These are phyloP conservation scores for Perkinsus marinus DNA, from an alignment of 169 alveolate species.

Conservation along the genomic window DNA sequence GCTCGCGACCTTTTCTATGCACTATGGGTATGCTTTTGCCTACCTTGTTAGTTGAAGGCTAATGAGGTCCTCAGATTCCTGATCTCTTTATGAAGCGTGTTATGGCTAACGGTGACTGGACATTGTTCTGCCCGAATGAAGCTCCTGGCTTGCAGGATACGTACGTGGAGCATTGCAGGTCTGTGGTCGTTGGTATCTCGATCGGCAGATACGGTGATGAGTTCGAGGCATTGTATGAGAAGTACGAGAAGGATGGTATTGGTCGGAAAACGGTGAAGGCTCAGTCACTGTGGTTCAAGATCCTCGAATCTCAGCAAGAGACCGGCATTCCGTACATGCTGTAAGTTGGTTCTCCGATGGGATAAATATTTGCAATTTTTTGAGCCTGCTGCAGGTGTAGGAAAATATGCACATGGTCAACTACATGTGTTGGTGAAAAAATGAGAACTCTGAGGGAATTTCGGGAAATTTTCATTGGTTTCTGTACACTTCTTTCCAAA, in stretches of 20 bases:
- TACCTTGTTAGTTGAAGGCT: too few relatives aligned
- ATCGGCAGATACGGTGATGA: conserved; percentile 64
- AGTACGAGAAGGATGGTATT: conserved; percentile 60
- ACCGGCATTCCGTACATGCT: conserved; percentile 99
- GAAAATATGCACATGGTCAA: too few relatives aligned
- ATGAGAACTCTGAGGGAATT: too few relatives aligned
- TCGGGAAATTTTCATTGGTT: too few relatives aligned
- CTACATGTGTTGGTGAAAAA: too few relatives aligned
- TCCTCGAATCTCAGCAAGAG: conserved; percentile 88
- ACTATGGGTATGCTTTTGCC: conserved; percentile 67
- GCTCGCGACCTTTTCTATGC: conserved; percentile 96
- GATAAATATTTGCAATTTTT: too few relatives aligned
- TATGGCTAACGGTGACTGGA: conserved; percentile 80
- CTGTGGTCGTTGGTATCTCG: neutral
- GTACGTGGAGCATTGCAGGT: neutral
- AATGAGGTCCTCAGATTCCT: conserved; percentile 49
- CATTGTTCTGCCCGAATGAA: conserved; percentile 96
- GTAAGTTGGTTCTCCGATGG: conserved; percentile 32
- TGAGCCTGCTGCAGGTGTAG: too few relatives aligned
- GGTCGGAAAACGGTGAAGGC: conserved; percentile 92
- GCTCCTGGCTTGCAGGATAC: conserved; percentile 83
- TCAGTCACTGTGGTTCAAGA: conserved; percentile 86
- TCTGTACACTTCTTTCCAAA: too few relatives aligned
- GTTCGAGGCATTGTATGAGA: conserved; percentile 75
- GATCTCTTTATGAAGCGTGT: conserved; percentile 97